A percentile compares a stretch with the other conserved stretches of the same genome.
phyloP scores from a whole-genome alignment of 2,329 filamentous ascomycete species.

The Chaetomium sp. region DNA sequence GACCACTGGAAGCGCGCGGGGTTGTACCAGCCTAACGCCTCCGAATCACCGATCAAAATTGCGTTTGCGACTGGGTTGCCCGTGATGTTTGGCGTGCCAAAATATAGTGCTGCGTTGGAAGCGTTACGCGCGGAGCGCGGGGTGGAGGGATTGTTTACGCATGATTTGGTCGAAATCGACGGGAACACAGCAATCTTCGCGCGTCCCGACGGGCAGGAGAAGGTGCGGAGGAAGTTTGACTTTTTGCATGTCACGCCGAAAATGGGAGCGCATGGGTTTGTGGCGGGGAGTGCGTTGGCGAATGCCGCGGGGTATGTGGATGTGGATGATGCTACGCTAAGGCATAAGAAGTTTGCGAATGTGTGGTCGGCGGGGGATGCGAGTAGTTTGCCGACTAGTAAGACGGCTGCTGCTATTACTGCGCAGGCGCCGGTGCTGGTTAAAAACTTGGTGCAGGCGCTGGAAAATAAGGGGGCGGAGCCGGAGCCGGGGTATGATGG shows the following conservation, averaged over 20 bases:
- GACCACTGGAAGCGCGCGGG: slow-evolving; percentile 52
- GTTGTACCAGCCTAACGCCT: slow-evolving; percentile 39
- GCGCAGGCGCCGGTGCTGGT: slow-evolving; percentile 38
- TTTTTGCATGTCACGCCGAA: slow-evolving; percentile 52
- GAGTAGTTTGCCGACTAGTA: slow-evolving; percentile 50
- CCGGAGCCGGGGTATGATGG: slow-evolving; percentile 34
- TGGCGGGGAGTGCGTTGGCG: slow-evolving; percentile 47
- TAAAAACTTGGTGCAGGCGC: slow-evolving; percentile 33
- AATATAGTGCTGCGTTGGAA: slow-evolving; percentile 50
- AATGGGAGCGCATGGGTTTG: slow-evolving; percentile 50
- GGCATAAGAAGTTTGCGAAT: slow-evolving; percentile 48
- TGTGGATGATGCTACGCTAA: slow-evolving; percentile 46
- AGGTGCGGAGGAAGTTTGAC: slow-evolving; percentile 45
- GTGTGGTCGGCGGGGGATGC: slow-evolving; percentile 56
- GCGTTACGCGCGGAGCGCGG: slow-evolving; percentile 46
- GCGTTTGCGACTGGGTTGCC: slow-evolving; percentile 50
- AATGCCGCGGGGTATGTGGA: slow-evolving; percentile 53
- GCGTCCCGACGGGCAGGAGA: slow-evolving; percentile 33
- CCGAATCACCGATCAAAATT: slow-evolving; percentile 42
- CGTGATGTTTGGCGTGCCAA: slow-evolving; percentile 54
- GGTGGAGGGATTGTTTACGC: slow-evolving; percentile 53
- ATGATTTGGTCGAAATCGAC: slow-evolving; percentile 48
- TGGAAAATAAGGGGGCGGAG: slow-evolving; percentile 29
- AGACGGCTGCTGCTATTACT: slow-evolving; percentile 41
- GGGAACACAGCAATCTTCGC: slow-evolving; percentile 48